These are phyloP conservation scores for Millerozyma miso DNA, from an alignment of 805 yeast species.

Conservation along the genomic window DNA sequence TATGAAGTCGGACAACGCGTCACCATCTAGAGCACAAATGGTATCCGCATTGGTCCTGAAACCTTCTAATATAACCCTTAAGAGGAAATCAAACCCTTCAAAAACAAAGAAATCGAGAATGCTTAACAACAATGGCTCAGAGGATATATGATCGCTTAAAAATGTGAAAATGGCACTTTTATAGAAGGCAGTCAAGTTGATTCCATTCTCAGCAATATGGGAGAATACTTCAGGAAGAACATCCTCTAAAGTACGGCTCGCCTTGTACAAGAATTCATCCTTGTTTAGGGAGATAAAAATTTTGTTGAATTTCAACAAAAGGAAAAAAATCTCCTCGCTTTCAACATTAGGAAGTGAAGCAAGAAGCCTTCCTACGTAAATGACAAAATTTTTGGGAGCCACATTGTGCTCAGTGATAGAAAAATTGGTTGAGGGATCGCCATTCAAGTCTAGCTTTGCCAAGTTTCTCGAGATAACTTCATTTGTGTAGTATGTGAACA, in stretches of 20 bases:
- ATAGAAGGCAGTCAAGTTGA: conserved; percentile 20
- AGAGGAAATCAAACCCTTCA: conserved; percentile 36
- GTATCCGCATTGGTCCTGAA: conserved; percentile 13
- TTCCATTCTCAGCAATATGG: conserved; percentile 36
- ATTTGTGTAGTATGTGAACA: conserved; percentile 28
- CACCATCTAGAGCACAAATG: conserved; percentile 19
- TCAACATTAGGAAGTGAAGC: conserved; percentile 14
- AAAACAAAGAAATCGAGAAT: conserved; percentile 34
- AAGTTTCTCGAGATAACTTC: conserved; percentile 14
- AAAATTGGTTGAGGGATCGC: conserved; percentile 6
- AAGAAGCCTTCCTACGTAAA: conserved; percentile 17
- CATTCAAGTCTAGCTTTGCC: conserved; percentile 11
- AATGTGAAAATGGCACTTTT: conserved; percentile 16
- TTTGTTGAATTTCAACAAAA: conserved; percentile 31
- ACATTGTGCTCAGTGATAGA: conserved; percentile 3
- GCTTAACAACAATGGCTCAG: conserved; percentile 4
- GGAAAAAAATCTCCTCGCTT: conserved; percentile 27
- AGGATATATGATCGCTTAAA: conserved; percentile 13
- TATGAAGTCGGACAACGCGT: conserved; percentile 20
- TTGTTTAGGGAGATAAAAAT: conserved; percentile 20
- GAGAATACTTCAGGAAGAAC: conserved; percentile 18
- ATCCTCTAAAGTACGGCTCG: conserved; percentile 34
- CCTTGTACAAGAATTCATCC: conserved; percentile 34
- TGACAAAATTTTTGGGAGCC: conserved; percentile 19
- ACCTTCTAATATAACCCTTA: conserved; percentile 23